A percentile compares a stretch with the other conserved stretches of the same genome.
These are phyloP conservation scores for Trypanosoma platydactyli DNA, from an alignment of 208 protist genomes.

Conservation along the genomic window DNA sequence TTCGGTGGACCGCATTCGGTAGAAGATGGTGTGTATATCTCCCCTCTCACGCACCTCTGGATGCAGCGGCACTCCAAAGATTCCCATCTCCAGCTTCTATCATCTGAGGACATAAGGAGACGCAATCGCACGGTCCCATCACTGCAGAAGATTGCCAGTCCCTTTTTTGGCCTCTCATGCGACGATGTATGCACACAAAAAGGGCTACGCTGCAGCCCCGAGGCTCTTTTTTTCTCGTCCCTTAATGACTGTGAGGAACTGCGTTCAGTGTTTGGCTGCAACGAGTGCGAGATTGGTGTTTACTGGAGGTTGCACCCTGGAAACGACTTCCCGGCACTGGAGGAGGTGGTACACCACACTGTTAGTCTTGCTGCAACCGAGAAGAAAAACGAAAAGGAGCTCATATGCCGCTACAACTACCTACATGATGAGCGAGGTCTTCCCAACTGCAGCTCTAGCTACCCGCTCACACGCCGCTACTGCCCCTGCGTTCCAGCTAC, in stretches of 20 bases:
- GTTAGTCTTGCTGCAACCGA: not conserved
- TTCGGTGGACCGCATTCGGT: conserved; percentile 1
- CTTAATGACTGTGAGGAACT: conserved; percentile 28
- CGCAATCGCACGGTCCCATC: conserved; percentile 23
- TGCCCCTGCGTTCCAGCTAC: conserved; percentile 12
- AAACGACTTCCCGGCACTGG: conserved; percentile 28
- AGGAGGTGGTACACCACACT: not conserved
- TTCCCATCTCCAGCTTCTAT: conserved; percentile 34
- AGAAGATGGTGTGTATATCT: not conserved
- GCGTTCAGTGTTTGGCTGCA: conserved; percentile 19
- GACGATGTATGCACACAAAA: conserved; percentile 12
- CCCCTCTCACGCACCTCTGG: conserved; percentile 42
- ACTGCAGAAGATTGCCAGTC: conserved; percentile 20
- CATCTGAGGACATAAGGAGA: conserved; percentile 13
- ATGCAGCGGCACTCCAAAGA: conserved; percentile 27
- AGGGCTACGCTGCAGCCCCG: conserved; percentile 7
- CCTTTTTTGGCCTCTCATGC: conserved; percentile 21
- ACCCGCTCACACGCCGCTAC: conserved; percentile 13
- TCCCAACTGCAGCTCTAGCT: conserved; percentile 20
- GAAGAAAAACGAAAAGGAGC: conserved; percentile 1
- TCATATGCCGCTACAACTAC: conserved; percentile 25
- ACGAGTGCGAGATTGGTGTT: conserved; percentile 22
- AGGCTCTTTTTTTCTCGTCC: conserved; percentile 25
- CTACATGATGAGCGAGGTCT: conserved; percentile 16
- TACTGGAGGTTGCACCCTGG: conserved; percentile 29